Evolutionary conservation across 352 stramenopile species (phyloP).

Genomic region (Peronospora farinosa): DNA sequence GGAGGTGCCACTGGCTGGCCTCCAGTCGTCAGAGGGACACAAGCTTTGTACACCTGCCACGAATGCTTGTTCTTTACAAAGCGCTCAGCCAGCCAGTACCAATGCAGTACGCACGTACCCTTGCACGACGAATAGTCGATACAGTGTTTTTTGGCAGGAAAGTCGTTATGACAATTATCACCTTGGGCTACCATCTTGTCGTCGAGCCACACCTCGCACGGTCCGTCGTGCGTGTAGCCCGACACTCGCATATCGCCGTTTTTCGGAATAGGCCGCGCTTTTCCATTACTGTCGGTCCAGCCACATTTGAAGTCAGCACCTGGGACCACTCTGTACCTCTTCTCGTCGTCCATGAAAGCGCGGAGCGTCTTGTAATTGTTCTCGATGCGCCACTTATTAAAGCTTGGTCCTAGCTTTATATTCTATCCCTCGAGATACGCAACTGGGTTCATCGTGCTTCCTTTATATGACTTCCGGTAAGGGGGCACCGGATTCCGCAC

Average conservation of each 20-base stretch:
- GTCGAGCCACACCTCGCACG: conserved; percentile 35
- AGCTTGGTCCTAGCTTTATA: conserved; percentile 1
- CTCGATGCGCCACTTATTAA: no score
- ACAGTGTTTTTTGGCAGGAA: conserved; percentile 24
- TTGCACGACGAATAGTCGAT: conserved; percentile 28
- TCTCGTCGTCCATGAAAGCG: conserved; percentile 37
- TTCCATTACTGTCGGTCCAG: conserved; percentile 25
- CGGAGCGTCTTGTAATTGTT: conserved; percentile 17
- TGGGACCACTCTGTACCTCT: conserved; percentile 22
- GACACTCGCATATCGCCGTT: conserved; percentile 26
- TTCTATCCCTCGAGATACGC: conserved; percentile 44
- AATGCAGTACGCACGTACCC: conserved; percentile 2
- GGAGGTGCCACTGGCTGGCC: no score
- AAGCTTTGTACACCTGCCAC: conserved; percentile 60
- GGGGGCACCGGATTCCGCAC: conserved; percentile 28
- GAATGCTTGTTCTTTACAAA: conserved; percentile 39
- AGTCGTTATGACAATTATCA: conserved; percentile 26
- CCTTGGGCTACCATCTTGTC: conserved; percentile 23
- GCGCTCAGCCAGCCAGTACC: conserved; percentile 18
- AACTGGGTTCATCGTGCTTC: conserved; percentile 36
- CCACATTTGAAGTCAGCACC: conserved; percentile 30
- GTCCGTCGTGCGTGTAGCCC: conserved; percentile 40
- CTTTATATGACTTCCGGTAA: conserved; percentile 27
- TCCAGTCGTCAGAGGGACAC: conserved; percentile 12
- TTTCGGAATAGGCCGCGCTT: conserved; percentile 30